Evolutionary conservation across 1,284 basidiomycete species (phyloP).

Genomic region (Pseudozyma pruni): DNA sequence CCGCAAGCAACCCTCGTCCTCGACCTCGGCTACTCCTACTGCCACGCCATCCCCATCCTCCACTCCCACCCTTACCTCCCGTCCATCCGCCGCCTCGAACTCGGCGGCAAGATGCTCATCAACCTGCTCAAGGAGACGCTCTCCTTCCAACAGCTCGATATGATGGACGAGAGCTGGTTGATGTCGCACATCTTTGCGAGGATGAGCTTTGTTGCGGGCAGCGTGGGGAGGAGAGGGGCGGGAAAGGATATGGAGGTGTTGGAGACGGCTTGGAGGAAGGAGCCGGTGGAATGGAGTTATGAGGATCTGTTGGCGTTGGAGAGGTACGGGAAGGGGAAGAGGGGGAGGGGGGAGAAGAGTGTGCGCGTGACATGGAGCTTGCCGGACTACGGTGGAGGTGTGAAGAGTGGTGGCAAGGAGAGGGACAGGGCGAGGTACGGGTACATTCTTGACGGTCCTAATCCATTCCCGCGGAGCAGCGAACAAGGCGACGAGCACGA

Average conservation of each 20-base stretch:
- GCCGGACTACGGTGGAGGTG: constrained; percentile 79
- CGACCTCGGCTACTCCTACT: constrained; percentile 91
- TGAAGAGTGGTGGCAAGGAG: constrained; percentile 16
- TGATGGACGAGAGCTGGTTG: constrained; percentile 94
- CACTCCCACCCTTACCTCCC: constrained; percentile 79
- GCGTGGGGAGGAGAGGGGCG: constrained; percentile 69
- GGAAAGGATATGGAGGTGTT: neutral
- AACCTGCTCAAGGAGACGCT: constrained; percentile 93
- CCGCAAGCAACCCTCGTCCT: constrained; percentile 85
- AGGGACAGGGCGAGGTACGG: constrained; percentile 42
- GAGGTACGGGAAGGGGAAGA: constrained; percentile 72
- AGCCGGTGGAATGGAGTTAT: constrained; percentile 31
- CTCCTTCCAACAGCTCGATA: constrained; percentile 95
- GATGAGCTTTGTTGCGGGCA: constrained; percentile 79
- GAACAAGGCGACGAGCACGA: neutral
- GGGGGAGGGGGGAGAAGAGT: neutral
- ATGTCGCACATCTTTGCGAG: constrained; percentile 89
- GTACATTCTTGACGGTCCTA: constrained; percentile 25
- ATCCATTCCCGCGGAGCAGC: neutral
- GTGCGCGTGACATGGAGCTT: constrained; percentile 67
- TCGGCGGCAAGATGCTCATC: constrained; percentile 92
- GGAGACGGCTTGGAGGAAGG: neutral
- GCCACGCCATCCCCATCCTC: constrained; percentile 87
- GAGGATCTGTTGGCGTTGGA: constrained; percentile 74
- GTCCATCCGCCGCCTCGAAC: constrained; percentile 83